Conservation (phyloP, 257 asterid genomes). For the Gentiana macrophylla region DNA sequence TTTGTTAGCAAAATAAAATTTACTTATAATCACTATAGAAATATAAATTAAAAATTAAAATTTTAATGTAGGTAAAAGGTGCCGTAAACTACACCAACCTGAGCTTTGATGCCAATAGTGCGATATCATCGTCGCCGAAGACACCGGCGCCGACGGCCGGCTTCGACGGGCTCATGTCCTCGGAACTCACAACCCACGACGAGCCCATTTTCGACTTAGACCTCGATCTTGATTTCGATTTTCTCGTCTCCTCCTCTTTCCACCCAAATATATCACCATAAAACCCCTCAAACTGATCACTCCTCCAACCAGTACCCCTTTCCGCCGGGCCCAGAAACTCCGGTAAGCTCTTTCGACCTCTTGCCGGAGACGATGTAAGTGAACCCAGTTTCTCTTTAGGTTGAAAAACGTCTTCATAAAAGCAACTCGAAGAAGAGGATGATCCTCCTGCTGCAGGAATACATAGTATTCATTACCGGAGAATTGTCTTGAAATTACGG, state of each 20-base stretch:
- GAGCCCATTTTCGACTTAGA: constrained; percentile 45
- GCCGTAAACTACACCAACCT: constrained; percentile 24
- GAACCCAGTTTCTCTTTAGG: constrained; percentile 24
- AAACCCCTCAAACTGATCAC: constrained; percentile 33
- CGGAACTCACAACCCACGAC: constrained; percentile 63
- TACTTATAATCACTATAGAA: too few species aligned
- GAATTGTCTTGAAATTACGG: constrained; percentile 40
- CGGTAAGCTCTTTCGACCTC: constrained; percentile 47
- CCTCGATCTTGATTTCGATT: constrained; percentile 51
- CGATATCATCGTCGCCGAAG: constrained; percentile 31
- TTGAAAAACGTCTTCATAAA: constrained; percentile 47
- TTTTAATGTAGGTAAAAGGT: too few species aligned
- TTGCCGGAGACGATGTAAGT: not conserved
- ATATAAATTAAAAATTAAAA: too few species aligned
- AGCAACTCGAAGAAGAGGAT: constrained; percentile 18
- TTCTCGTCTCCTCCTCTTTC: constrained; percentile 34
- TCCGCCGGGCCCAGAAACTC: constrained; percentile 50
- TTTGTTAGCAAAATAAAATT: too few species aligned
- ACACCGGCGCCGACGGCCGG: constrained; percentile 22
- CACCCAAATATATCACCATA: constrained; percentile 60
- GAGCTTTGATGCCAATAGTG: constrained; percentile 48
- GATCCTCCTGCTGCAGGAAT: too few species aligned
- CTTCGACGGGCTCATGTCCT: constrained; percentile 68
- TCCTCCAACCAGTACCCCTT: constrained; percentile 14
- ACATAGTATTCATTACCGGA: constrained; percentile 12